A percentile compares a stretch with the other conserved stretches of the same genome.
These are phyloP conservation scores for Pestalotiopsis sp. DNA, from an alignment of 2,329 filamentous ascomycete genomes.

Conservation along the genomic window DNA sequence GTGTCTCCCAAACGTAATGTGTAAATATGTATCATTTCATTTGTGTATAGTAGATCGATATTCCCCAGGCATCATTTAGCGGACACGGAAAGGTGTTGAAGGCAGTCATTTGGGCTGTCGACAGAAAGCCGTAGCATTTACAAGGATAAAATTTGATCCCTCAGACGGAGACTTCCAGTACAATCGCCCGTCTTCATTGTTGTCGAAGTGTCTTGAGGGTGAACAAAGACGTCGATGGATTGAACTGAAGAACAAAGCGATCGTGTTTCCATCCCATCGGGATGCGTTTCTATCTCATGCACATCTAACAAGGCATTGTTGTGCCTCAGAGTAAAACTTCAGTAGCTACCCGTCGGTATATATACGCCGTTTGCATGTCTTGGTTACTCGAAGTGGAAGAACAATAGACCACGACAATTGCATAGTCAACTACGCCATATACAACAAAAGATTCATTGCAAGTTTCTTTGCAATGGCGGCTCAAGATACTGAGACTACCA, in stretches of 20 bases:
- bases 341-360: background rate
- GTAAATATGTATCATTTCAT: constrained; percentile 6
- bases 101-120: background rate
- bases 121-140: background rate
- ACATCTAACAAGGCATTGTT: background rate
- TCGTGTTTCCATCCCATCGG: background rate
- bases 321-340: background rate
- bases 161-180: background rate
- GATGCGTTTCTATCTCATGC: background rate
- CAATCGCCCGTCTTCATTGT: background rate
- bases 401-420: background rate
- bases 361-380: background rate
- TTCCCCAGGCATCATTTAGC: background rate
- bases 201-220: background rate
- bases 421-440: background rate
- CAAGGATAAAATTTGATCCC: background rate
- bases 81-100: background rate
- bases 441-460: background rate
- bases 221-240: background rate
- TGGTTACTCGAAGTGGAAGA: background rate
- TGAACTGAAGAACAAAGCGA: background rate
- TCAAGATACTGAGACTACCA: background rate
- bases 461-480: background rate
- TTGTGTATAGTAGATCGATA: constrained; percentile 6
- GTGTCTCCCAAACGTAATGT: background rate